These are phyloP conservation scores for Tetrastigma voinierianum DNA, from an alignment of 164 flowering plant species.

Conservation along the genomic window DNA sequence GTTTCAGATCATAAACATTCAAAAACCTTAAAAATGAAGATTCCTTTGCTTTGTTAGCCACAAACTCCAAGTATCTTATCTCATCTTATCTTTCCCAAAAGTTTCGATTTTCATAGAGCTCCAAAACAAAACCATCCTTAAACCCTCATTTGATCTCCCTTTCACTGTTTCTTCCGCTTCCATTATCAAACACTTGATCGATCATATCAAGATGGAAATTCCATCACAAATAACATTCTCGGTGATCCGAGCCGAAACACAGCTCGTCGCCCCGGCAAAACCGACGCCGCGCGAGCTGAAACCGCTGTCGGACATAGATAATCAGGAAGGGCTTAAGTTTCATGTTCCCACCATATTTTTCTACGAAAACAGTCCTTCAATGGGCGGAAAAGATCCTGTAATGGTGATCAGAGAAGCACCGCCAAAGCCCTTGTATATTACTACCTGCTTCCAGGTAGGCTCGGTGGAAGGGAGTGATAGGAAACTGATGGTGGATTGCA, in stretches of 20 bases:
- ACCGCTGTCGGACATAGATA: constrained; percentile 8
- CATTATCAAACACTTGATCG: too few relatives aligned
- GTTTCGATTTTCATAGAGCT: too few relatives aligned
- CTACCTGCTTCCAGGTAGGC: constrained; percentile 34
- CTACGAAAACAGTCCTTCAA: neutral
- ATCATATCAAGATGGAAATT: too few relatives aligned
- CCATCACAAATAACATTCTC: too few relatives aligned
- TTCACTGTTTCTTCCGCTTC: too few relatives aligned
- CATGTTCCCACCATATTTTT: constrained; percentile 2
- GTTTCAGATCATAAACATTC: too few relatives aligned
- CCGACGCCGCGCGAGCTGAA: neutral
- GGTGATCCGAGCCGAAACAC: neutral
- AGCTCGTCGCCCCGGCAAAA: neutral
- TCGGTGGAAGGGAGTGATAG: constrained; percentile 20
- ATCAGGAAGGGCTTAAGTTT: constrained; percentile 4
- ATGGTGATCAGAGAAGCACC: constrained; percentile 17
- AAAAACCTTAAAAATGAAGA: too few relatives aligned
- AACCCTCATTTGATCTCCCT: too few relatives aligned
- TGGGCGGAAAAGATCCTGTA: constrained; percentile 5
- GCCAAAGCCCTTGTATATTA: constrained; percentile 23
- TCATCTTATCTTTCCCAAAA: too few relatives aligned
- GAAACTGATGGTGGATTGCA: constrained; percentile 33
- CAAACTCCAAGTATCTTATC: too few relatives aligned
- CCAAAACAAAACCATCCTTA: too few relatives aligned
- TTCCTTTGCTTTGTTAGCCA: too few relatives aligned